phyloP scores from a whole-genome alignment of 208 protist species.

The Herpetomonas samuelpessoai region DNA sequence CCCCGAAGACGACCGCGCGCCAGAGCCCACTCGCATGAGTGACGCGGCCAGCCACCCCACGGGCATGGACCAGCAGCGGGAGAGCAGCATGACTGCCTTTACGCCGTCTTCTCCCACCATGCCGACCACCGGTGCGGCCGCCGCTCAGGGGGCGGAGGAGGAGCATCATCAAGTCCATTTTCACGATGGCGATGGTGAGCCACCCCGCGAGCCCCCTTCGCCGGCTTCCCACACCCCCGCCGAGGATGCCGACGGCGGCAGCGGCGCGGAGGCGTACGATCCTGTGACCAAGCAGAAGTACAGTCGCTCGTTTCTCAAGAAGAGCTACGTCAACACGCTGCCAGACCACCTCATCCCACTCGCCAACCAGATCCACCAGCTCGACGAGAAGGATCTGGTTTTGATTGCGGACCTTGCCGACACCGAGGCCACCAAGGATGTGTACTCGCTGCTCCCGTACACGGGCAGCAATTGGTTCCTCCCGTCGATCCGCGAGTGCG shows the following conservation, averaged over 20 bases:
- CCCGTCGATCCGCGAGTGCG: conserved; percentile 43
- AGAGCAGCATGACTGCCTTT: too few relatives aligned
- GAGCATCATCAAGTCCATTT: too few relatives aligned
- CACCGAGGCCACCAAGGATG: conserved; percentile 43
- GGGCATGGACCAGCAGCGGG: too few relatives aligned
- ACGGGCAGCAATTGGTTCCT: conserved; percentile 77
- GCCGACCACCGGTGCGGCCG: too few relatives aligned
- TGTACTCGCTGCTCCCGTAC: conserved; percentile 78
- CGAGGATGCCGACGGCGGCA: background rate
- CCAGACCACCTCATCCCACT: conserved; percentile 52
- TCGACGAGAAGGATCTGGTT: conserved; percentile 49
- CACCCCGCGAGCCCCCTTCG: too few relatives aligned
- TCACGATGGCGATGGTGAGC: too few relatives aligned
- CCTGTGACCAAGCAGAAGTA: conserved; percentile 3
- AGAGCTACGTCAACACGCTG: conserved; percentile 24
- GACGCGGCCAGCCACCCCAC: too few relatives aligned
- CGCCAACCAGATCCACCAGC: conserved; percentile 41
- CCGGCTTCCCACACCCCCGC: too few relatives aligned
- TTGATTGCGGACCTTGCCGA: conserved; percentile 53
- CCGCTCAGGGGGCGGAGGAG: too few relatives aligned
- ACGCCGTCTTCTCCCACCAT: too few relatives aligned
- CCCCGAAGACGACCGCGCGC: too few relatives aligned
- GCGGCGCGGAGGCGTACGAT: background rate
- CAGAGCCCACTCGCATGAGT: too few relatives aligned
- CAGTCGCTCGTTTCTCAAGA: conserved; percentile 28